Evolutionary conservation across 495 filamentous ascomycete genomes (phyloP).

Genomic region (Penicillium odoratum): DNA sequence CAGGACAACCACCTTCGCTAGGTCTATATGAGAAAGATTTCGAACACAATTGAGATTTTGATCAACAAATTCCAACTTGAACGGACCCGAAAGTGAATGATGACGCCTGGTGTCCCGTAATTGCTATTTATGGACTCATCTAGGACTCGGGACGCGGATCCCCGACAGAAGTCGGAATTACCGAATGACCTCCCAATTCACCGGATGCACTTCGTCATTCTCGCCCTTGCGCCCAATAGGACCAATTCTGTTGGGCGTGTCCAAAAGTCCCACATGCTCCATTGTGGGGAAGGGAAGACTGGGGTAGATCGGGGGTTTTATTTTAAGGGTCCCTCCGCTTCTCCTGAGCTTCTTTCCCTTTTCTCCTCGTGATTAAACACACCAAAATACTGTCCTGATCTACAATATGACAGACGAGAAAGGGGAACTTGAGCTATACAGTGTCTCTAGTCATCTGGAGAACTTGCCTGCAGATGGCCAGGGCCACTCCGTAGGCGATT

Average conservation of each 20-base stretch:
- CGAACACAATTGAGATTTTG: neutral
- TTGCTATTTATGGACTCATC: no score
- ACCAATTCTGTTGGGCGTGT: neutral
- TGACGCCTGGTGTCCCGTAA: no score
- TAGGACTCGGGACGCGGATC: neutral
- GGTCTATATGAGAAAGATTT: neutral
- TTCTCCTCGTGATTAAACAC: neutral
- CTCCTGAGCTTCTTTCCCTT: neutral
- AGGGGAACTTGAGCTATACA: neutral
- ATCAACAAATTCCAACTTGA: neutral
- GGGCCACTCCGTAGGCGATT: constrained; percentile 1
- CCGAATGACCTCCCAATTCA: neutral
- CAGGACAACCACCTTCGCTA: neutral
- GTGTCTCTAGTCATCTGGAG: constrained; percentile 11
- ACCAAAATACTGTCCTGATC: neutral
- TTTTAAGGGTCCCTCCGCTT: neutral
- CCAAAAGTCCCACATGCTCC: neutral
- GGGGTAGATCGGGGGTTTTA: neutral
- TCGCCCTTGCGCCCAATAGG: neutral
- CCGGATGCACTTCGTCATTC: neutral
- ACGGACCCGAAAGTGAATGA: neutral
- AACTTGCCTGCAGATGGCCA: constrained; percentile 9
- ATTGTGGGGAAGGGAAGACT: constrained; percentile 9
- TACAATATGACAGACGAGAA: constrained; percentile 12
- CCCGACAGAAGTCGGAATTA: neutral